Conservation (phyloP, 495 filamentous ascomycete species). For the Beverwykella pulmonaria region DNA sequence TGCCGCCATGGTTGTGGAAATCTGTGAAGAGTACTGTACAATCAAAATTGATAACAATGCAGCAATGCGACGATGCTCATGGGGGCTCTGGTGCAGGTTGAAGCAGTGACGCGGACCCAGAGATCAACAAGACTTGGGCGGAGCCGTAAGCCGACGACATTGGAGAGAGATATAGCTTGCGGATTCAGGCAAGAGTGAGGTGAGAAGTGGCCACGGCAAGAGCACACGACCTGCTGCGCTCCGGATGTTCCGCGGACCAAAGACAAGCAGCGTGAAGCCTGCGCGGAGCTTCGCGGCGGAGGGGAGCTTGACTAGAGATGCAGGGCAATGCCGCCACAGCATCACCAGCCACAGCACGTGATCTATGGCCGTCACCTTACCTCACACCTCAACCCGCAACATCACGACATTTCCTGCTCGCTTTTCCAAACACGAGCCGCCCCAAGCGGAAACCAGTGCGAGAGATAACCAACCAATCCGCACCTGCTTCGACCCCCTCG, state of each 20-base stretch:
- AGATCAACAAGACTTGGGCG: neutral
- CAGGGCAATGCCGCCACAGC: neutral
- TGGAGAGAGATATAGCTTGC: neutral
- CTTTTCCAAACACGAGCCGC: neutral
- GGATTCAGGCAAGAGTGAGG: neutral
- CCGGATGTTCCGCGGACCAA: constrained; percentile 8
- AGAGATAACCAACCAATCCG: neutral
- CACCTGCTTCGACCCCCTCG: neutral
- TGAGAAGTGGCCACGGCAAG: neutral
- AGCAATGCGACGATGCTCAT: constrained; percentile 1
- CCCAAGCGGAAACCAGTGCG: neutral
- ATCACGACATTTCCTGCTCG: neutral
- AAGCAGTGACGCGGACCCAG: constrained; percentile 6
- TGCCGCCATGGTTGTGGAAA: neutral
- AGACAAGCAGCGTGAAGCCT: neutral
- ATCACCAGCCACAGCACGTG: neutral
- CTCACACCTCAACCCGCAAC: neutral
- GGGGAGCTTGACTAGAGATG: neutral
- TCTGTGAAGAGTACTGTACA: neutral
- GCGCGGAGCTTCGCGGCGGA: neutral
- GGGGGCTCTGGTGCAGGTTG: neutral
- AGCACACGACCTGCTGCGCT: constrained; percentile 5
- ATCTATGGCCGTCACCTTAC: neutral
- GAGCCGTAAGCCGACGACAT: neutral
- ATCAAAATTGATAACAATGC: neutral